These are phyloP conservation scores for Gossypium turneri DNA, from an alignment of 345 rosid genomes.

Conservation along the genomic window DNA sequence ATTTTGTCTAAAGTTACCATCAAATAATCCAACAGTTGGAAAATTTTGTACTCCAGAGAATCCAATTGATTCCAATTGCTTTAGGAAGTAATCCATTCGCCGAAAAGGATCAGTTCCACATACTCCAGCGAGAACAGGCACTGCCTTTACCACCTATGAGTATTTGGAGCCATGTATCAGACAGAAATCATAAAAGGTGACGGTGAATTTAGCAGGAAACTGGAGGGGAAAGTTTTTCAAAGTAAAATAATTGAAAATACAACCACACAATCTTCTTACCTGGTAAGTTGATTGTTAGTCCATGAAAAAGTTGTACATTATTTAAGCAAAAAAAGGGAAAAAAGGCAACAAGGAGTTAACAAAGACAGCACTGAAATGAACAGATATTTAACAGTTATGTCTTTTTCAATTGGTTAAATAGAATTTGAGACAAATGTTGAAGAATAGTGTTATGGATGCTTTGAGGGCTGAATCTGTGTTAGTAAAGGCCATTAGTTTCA, in stretches of 20 bases:
- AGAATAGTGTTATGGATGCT: no score
- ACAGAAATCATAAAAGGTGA: conserved; percentile 5
- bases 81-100: conserved; percentile 76
- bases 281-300: not conserved
- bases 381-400: not conserved
- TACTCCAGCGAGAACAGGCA: conserved; percentile 94
- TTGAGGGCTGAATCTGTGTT: no score
- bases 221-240: not conserved
- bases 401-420: not conserved
- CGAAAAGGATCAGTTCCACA: conserved; percentile 97
- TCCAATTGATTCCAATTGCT: conserved; percentile 81
- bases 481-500: no score
- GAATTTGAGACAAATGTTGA: not conserved
- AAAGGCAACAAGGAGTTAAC: not conserved
- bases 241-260: not conserved
- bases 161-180: conserved; percentile 14
- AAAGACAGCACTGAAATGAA: not conserved
- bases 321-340: not conserved
- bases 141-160: conserved; percentile 68
- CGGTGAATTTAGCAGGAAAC: not conserved
- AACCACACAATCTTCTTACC: not conserved
- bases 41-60: conserved; percentile 91
- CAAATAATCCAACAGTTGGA: conserved; percentile 95
- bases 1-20: conserved; percentile 89
- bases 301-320: not conserved